These are phyloP conservation scores for Neurospora sp. DNA, from an alignment of 495 filamentous ascomycete genomes.

Conservation along the genomic window DNA sequence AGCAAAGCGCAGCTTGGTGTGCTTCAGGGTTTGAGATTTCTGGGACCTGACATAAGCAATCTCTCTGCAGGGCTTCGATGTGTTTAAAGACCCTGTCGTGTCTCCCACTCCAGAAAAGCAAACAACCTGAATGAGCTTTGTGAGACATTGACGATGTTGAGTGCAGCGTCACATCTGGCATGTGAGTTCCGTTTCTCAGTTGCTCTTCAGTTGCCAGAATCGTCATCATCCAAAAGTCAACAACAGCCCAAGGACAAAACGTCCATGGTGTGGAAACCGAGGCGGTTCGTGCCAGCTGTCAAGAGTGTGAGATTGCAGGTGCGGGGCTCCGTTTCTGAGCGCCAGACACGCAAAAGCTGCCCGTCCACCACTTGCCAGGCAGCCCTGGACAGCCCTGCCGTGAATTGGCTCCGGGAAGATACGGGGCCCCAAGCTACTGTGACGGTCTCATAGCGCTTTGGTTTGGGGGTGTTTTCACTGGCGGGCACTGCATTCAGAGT, in stretches of 20 bases:
- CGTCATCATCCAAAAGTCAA: conserved; percentile 1
- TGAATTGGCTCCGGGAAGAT: background rate
- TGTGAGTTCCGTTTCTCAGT: background rate
- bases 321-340: conserved; percentile 1
- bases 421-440: conserved; percentile 2
- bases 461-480: background rate
- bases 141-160: background rate
- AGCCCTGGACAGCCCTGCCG: background rate
- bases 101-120: background rate
- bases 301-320: background rate
- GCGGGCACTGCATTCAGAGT: background rate
- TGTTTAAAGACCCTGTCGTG: background rate
- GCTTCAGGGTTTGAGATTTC: no score
- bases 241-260: background rate
- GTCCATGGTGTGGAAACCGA: background rate
- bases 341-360: background rate
- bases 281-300: background rate
- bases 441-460: background rate
- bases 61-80: background rate
- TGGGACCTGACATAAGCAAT: background rate
- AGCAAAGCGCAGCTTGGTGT: no score
- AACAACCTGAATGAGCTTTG: background rate
- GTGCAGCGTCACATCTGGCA: background rate
- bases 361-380: background rate
- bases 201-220: background rate